Percentiles rank a stretch among this genome's conserved stretches.
phyloP scores from a whole-genome alignment of 768 basidiomycete genomes.

The Auriscalpium orientale region DNA sequence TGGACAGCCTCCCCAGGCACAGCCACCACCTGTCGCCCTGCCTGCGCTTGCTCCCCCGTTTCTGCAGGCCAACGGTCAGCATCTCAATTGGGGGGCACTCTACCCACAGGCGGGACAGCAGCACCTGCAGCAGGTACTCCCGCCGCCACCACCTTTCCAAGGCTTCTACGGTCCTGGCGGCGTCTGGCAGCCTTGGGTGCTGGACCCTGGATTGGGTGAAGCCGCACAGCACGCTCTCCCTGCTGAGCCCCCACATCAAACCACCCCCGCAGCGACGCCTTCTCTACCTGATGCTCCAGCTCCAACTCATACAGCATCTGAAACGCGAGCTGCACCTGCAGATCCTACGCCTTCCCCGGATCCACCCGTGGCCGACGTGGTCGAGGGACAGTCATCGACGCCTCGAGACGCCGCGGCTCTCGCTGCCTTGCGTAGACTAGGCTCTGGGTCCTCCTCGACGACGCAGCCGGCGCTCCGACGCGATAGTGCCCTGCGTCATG shows the following conservation, averaged over 20 bases:
- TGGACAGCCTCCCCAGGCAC: constrained; percentile 14
- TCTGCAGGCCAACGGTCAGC: too few relatives aligned
- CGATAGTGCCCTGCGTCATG: not conserved
- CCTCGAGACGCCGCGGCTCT: constrained; percentile 53
- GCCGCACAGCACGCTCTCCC: constrained; percentile 5
- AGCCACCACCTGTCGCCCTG: constrained; percentile 13
- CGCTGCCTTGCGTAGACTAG: constrained; percentile 55
- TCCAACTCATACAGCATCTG: not conserved
- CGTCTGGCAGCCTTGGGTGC: constrained; percentile 10
- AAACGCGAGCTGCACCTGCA: constrained; percentile 3
- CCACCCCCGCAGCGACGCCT: not conserved
- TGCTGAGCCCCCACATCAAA: constrained; percentile 1
- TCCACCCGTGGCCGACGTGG: constrained; percentile 1
- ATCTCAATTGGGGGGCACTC: too few relatives aligned
- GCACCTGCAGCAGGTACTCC: constrained; percentile 11
- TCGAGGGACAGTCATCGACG: constrained; percentile 18
- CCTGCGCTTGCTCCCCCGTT: constrained; percentile 10
- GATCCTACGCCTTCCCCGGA: constrained; percentile 6
- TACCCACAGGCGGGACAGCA: constrained; percentile 1
- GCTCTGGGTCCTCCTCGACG: constrained; percentile 3
- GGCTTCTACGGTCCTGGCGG: constrained; percentile 12
- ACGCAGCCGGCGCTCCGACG: not conserved
- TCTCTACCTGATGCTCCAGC: not conserved
- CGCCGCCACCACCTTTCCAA: constrained; percentile 13
- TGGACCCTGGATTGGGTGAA: constrained; percentile 3